Evolutionary conservation across 2,329 filamentous ascomycete genomes (phyloP).

Genomic region (Trichoderma sp.): DNA sequence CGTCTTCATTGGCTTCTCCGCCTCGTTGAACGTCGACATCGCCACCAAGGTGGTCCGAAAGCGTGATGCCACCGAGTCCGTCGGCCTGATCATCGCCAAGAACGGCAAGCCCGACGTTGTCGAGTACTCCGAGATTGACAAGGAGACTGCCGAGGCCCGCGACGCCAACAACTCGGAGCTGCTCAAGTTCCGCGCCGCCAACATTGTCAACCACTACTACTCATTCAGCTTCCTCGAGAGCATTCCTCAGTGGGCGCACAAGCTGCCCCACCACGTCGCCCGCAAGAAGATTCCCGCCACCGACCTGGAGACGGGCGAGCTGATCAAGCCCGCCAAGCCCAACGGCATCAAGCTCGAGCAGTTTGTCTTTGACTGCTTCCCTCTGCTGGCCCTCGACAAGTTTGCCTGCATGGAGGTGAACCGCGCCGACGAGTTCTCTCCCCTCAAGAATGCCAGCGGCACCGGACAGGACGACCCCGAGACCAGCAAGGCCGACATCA

Average conservation of each 20-base stretch:
- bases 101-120: slow-evolving; percentile 97
- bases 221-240: slow-evolving; percentile 89
- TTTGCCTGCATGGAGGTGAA: slow-evolving; percentile 96
- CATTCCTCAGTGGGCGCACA: slow-evolving; percentile 82
- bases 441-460: slow-evolving; percentile 85
- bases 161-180: slow-evolving; percentile 78
- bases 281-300: slow-evolving; percentile 96
- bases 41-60: slow-evolving; percentile 99
- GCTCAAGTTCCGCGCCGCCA: slow-evolving; percentile 94
- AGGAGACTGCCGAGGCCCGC: slow-evolving; percentile 82
- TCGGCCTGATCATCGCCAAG: slow-evolving; percentile 91
- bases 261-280: slow-evolving; percentile 92
- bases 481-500: slow-evolving; percentile 87
- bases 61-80: slow-evolving; percentile 92
- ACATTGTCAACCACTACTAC: slow-evolving; percentile 99
- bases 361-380: slow-evolving; percentile 99
- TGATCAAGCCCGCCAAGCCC: slow-evolving; percentile 87
- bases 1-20: slow-evolving; percentile 90
- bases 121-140: slow-evolving; percentile 96
- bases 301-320: slow-evolving; percentile 73
- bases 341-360: slow-evolving; percentile 99
- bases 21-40: slow-evolving; percentile 86
- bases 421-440: slow-evolving; percentile 97
- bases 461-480: slow-evolving; percentile 92
- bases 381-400: slow-evolving; percentile 78